These are phyloP conservation scores for Ascosphaera pollenicola DNA, from an alignment of 2,329 filamentous ascomycete species.

Conservation along the genomic window DNA sequence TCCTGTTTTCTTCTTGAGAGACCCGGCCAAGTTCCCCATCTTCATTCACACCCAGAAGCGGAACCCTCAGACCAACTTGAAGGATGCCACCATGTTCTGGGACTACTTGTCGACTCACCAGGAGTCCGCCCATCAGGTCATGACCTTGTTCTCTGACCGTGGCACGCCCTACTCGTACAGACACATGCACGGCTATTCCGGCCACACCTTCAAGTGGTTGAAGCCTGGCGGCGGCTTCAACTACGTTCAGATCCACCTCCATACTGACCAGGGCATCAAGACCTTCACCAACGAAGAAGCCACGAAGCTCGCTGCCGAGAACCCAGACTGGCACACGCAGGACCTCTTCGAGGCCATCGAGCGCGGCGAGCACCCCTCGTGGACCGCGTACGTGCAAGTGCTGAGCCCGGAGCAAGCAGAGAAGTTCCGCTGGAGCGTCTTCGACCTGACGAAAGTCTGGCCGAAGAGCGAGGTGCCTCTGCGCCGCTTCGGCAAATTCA, in stretches of 20 bases:
- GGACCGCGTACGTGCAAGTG: slow-evolving; percentile 42
- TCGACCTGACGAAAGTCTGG: slow-evolving; percentile 51
- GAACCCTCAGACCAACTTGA: slow-evolving; percentile 47
- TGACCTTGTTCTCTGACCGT: slow-evolving; percentile 43
- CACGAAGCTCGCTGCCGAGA: slow-evolving; percentile 28
- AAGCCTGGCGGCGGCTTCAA: slow-evolving; percentile 44
- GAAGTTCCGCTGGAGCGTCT: slow-evolving; percentile 38
- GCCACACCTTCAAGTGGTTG: slow-evolving; percentile 44
- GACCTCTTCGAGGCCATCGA: slow-evolving; percentile 44
- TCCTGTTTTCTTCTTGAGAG: slow-evolving; percentile 53
- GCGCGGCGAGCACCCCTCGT: slow-evolving; percentile 37
- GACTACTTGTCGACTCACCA: slow-evolving; percentile 39
- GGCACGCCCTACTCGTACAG: slow-evolving; percentile 44
- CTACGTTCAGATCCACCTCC: slow-evolving; percentile 43
- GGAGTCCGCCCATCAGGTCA: slow-evolving; percentile 40
- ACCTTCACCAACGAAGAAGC: slow-evolving; percentile 37
- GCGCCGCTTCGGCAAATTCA: slow-evolving; percentile 37
- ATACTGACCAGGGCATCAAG: slow-evolving; percentile 39
- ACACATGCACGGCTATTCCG: slow-evolving; percentile 46
- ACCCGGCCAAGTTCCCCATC: slow-evolving; percentile 50
- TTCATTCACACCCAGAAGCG: slow-evolving; percentile 58
- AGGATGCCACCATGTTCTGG: slow-evolving; percentile 50
- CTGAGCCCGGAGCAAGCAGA: slow-evolving; percentile 36
- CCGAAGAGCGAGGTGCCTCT: slow-evolving; percentile 40
- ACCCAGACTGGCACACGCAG: slow-evolving; percentile 40